These are phyloP conservation scores for Antrodiella citrinella DNA, from an alignment of 768 basidiomycete genomes.

Conservation along the genomic window DNA sequence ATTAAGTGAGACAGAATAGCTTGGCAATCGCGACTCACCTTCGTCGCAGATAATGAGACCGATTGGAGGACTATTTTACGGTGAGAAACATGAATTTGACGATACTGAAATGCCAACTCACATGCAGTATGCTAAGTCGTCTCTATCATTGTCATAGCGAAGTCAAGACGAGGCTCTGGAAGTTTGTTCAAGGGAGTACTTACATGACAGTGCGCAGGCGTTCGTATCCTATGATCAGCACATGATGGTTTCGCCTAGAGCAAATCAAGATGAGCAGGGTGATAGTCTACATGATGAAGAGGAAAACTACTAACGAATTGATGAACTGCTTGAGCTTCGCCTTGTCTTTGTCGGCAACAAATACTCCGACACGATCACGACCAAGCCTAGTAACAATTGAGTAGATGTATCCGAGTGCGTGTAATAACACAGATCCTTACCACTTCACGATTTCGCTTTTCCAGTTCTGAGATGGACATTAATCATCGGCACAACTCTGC, in stretches of 20 bases:
- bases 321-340: slow-evolving; percentile 59
- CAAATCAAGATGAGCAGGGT: not conserved
- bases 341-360: slow-evolving; percentile 54
- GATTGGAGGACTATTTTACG: slow-evolving; percentile 63
- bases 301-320: slow-evolving; percentile 45
- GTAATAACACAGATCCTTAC: slow-evolving; percentile 36
- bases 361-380: slow-evolving; percentile 46
- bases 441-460: slow-evolving; percentile 93
- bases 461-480: slow-evolving; percentile 64
- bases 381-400: slow-evolving; percentile 34
- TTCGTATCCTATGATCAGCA: slow-evolving; percentile 94
- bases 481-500: not conserved
- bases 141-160: slow-evolving; percentile 24
- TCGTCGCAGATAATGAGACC: slow-evolving; percentile 95
- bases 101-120: slow-evolving; percentile 24
- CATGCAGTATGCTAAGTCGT: slow-evolving; percentile 58
- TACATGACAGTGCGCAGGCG: slow-evolving; percentile 78
- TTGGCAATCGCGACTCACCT: slow-evolving; percentile 37
- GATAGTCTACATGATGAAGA: not conserved
- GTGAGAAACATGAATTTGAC: not conserved
- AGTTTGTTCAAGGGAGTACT: slow-evolving; percentile 19
- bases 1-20: slow-evolving; percentile 1
- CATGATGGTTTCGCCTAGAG: slow-evolving; percentile 64
- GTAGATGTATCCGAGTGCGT: not conserved
- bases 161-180: not conserved